phyloP scores from a whole-genome alignment of 257 asterid genomes.

The Knoxia roxburghii region DNA sequence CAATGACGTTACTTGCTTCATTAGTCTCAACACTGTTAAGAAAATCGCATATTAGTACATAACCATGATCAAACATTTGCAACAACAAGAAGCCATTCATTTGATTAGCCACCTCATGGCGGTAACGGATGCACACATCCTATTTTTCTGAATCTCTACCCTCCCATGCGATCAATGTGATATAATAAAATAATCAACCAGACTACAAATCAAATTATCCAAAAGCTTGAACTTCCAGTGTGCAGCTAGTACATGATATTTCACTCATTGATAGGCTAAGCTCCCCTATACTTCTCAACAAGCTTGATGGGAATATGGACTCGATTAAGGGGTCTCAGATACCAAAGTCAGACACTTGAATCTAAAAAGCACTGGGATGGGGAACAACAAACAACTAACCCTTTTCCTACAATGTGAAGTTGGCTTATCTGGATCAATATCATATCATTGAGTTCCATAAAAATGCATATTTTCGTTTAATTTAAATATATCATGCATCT shows the following conservation, averaged over 20 bases:
- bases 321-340: not conserved
- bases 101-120: not conserved
- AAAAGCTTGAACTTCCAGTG: not conserved
- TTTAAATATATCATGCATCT: too few species aligned
- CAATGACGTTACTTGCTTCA: constrained; percentile 36
- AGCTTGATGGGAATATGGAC: not conserved
- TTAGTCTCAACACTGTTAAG: constrained; percentile 17
- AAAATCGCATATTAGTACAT: not conserved
- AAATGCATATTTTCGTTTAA: too few species aligned
- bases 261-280: not conserved
- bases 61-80: not conserved
- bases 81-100: too few species aligned
- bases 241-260: not conserved
- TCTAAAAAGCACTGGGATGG: too few species aligned
- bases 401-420: too few species aligned
- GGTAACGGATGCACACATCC: not conserved
- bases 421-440: too few species aligned
- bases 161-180: too few species aligned
- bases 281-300: not conserved
- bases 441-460: too few species aligned
- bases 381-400: too few species aligned
- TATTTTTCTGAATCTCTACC: not conserved
- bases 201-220: not conserved
- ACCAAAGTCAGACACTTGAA: not conserved
- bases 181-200: not conserved